Base-by-base conservation (phyloP, 495 filamentous ascomycete genomes). In the Extremus antarcticus region DNA sequence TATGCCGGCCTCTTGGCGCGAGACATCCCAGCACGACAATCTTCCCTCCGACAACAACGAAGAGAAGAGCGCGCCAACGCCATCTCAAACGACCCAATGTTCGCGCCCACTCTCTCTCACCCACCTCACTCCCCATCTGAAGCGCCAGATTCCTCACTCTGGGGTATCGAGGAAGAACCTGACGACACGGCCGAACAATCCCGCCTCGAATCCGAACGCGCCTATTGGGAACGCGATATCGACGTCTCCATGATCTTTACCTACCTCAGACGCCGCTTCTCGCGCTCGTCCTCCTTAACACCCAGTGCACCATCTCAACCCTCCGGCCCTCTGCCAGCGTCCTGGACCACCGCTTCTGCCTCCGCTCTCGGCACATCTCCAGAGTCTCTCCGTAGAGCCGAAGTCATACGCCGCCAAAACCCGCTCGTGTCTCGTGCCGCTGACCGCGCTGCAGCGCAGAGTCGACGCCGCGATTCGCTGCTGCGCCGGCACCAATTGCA, bases 161-260 rank as follows among this genome's bases (percentile, higher is more conserved):
- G 61, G 69, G 25, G 58, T 35, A 64, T 64, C 39, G 84, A 86
- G 61, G 84, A 85, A 55, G 78, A 82, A 57, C 58, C 63, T 13
- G 71, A 71, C 25, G 54, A 62, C 57, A 55, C 43, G 47, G 50
- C n/a, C 55, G 50, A 57, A 51, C 51, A 54, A 51, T 41, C 43
- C 45, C 51, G 38, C 60, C 16, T 51, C 61, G 23, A 53, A 13
- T 49, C 58, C 22, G 65, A 71, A 22, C 64, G 60, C 17, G 85
- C 89, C 25, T 90, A 94, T 65, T 96, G 90, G 90, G 88, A 94
- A 65, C 82, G 80, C 35, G 85, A 89, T 15, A 77, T 94, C 3
- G 88, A 94, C 60, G 76, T 94, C 55, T 81, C 81, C 67, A 84
- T 90, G 68, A 82, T 94, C n/a, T 94, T 95, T 73, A 80, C 82